Evolutionary conservation across 164 flowering plant genomes (phyloP).

Genomic region (Santalum album): DNA sequence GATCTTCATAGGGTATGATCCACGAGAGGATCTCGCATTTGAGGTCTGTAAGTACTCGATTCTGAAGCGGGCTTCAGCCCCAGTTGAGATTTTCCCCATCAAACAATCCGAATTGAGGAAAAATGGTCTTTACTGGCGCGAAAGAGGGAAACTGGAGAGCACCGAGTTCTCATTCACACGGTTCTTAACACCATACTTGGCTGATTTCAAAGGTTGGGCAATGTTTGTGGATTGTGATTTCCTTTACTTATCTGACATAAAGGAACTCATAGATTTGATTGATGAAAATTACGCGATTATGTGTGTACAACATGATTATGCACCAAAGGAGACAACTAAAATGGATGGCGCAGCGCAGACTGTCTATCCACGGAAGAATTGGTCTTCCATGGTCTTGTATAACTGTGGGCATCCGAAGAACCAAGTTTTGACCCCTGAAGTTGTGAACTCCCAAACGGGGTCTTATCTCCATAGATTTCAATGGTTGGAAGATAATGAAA

Average conservation of each 20-base stretch:
- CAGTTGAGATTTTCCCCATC: conserved; percentile 66
- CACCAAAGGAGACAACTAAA: conserved; percentile 84
- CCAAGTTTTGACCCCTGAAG: conserved; percentile 55
- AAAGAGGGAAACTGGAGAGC: conserved; percentile 71
- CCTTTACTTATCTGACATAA: conserved; percentile 72
- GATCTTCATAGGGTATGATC: conserved; percentile 88
- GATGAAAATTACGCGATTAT: conserved; percentile 77
- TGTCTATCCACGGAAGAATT: conserved; percentile 82
- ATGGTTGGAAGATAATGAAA: conserved; percentile 88
- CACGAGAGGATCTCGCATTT: conserved; percentile 74
- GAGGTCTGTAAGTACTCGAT: conserved; percentile 76
- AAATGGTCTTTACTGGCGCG: conserved; percentile 67
- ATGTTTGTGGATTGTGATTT: conserved; percentile 97
- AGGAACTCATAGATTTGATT: conserved; percentile 57
- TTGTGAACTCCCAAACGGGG: conserved; percentile 65
- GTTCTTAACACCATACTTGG: conserved; percentile 73
- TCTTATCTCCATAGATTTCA: conserved; percentile 85
- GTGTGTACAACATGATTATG: conserved; percentile 97
- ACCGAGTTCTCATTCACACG: conserved; percentile 86
- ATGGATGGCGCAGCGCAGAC: conserved; percentile 96
- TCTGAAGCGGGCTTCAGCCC: conserved; percentile 61
- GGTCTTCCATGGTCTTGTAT: conserved; percentile 95
- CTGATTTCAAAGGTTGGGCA: conserved; percentile 78
- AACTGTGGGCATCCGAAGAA: conserved; percentile 89
- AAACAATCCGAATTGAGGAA: conserved; percentile 67